Evolutionary conservation across 768 basidiomycete species (phyloP).

Genomic region (Hericium erinaceus): DNA sequence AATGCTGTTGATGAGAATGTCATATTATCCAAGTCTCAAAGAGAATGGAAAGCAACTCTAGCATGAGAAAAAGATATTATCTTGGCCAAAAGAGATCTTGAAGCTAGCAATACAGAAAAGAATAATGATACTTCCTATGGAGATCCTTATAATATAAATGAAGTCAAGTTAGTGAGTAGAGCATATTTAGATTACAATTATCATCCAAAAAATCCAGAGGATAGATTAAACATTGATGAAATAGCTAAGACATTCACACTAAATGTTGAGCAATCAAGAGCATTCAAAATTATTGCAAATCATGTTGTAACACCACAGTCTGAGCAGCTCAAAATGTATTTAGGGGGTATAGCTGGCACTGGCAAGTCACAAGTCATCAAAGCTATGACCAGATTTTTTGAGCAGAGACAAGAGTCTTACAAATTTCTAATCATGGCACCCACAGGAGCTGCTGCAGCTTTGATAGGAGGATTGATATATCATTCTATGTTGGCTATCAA

Average conservation of each 20-base stretch:
- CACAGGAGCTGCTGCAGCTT: conserved; percentile 12
- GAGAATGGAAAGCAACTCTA: neutral
- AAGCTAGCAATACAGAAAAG: neutral
- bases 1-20: neutral
- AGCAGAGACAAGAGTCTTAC: conserved; percentile 1
- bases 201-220: neutral
- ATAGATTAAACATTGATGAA: neutral
- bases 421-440: conserved; percentile 12
- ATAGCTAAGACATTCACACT: neutral
- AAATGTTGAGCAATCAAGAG: conserved; percentile 14
- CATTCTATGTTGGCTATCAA: conserved; percentile 11
- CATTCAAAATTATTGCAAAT: conserved; percentile 15
- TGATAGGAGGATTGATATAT: conserved; percentile 16
- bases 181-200: neutral
- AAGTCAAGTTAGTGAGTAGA: neutral
- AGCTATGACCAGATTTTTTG: conserved; percentile 10
- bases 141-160: neutral
- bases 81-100: neutral
- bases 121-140: neutral
- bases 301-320: neutral
- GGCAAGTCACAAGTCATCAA: conserved; percentile 13
- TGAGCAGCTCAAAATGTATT: conserved; percentile 9
- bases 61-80: neutral
- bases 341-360: conserved; percentile 14
- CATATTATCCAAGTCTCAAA: neutral